Evolutionary conservation across 225 moss, liverwort and hornwort genomes (phyloP), one percentile per base, ranked within the genome.

Genomic region (Anthoceros angustus): DNA sequence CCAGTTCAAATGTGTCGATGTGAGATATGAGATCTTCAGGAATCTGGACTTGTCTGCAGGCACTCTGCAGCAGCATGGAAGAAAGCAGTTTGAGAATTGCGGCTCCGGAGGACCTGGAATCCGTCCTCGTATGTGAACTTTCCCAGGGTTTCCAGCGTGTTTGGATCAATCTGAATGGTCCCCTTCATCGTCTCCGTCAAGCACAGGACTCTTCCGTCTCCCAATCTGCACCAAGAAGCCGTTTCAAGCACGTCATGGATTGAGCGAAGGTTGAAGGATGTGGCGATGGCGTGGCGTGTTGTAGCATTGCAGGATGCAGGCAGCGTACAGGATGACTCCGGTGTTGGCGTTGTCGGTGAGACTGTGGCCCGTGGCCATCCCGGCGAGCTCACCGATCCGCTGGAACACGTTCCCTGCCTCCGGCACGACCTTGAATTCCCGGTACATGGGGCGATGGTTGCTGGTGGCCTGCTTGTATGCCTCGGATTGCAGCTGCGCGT

Each of bases 321-420:
- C 10, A 12, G 41, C 20, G 42, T 69, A 77, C 72, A 60, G 69
- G 62, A 77, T 72, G 25, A 77, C 72, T 40, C 76, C 76, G 21
- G 72, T 77, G 48, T 77, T 77, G 16, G 76, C 72, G 20, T 77
- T 72, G 40, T 77, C 72, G 7, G 76, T 77, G 42, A 77, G 76
- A 42, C 61, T 77, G 25, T 68, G 66, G 23, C 72, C 72, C 65
- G 66, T 74, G 69, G 74, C 63, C 73, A 77, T 77, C 32, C 73
- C 77, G 39, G 77, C 77, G 20, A 77, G 21, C 39, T 77, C 73
- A 39, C 67, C 70, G 42, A 77, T 67, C 70, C 73, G 66, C 61
- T 71, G 41, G 41, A 71, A 67, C 67, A 75, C 15, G 46, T 70
- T 71, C 42, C 43, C 50, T n/a, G n/a, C n/a, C 43, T 67, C 67